A percentile compares a stretch with the other conserved stretches of the same genome.
These are phyloP conservation scores for Benincasa hispida DNA, from an alignment of 306 rosid species.

Conservation along the genomic window DNA sequence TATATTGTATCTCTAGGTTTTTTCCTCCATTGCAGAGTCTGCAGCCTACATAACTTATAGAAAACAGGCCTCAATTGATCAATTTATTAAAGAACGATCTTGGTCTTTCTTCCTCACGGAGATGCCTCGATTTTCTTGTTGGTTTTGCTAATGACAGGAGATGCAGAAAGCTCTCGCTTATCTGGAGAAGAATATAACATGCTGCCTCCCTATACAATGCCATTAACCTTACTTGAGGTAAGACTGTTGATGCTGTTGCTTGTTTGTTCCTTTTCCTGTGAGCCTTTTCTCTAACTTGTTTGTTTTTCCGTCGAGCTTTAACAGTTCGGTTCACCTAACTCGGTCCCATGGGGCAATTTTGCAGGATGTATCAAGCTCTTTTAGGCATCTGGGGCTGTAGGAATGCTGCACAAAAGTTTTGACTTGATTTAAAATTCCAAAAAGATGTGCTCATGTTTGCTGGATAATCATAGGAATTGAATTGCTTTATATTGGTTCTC, in stretches of 20 bases:
- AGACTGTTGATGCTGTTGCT: not conserved
- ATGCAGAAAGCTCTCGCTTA: slow-evolving; percentile 23
- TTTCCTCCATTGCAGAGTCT: slow-evolving; percentile 31
- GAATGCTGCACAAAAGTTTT: slow-evolving; percentile 32
- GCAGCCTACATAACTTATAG: slow-evolving; percentile 35
- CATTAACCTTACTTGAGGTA: slow-evolving; percentile 56
- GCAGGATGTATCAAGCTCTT: slow-evolving; percentile 80
- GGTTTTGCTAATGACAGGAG: slow-evolving; percentile 28
- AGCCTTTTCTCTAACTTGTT: not conserved
- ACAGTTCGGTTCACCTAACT: not conserved
- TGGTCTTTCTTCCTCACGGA: slow-evolving; percentile 39
- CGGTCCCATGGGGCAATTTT: not conserved
- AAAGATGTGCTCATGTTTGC: slow-evolving; percentile 43
- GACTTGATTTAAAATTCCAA: slow-evolving; percentile 37
- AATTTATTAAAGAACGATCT: slow-evolving; percentile 43
- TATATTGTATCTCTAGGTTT: slow-evolving; percentile 43
- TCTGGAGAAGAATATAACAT: slow-evolving; percentile 64
- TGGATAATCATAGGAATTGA: slow-evolving; percentile 30
- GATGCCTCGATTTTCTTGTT: slow-evolving; percentile 44
- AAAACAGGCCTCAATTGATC: slow-evolving; percentile 42
- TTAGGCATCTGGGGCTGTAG: slow-evolving; percentile 56
- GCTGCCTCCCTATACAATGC: slow-evolving; percentile 47
- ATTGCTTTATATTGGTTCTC: slow-evolving; percentile 10
- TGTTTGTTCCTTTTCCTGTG: not conserved
- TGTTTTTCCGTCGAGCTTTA: not conserved